Conservation (phyloP, 495 filamentous ascomycete species). For the Penicillium canariense region DNA sequence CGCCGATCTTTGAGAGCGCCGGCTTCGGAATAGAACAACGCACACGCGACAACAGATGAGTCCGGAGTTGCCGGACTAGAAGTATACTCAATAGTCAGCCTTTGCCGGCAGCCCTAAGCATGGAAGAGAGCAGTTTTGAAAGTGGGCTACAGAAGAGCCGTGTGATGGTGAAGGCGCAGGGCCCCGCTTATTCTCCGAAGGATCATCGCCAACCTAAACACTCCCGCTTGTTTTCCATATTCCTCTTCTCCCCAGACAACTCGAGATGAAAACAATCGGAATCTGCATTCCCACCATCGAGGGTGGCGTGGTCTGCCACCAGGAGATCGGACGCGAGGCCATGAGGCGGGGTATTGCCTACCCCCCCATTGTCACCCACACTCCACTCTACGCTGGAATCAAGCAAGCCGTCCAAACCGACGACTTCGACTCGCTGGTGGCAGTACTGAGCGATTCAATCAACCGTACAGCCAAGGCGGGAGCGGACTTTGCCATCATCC, state of each 20-base stretch:
- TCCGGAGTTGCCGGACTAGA: background rate
- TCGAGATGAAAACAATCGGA: constrained; percentile 7
- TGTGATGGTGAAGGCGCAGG: background rate
- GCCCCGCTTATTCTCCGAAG: background rate
- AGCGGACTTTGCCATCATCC: constrained; percentile 10
- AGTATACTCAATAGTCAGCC: background rate
- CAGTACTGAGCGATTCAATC: constrained; percentile 1
- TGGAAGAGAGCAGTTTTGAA: background rate
- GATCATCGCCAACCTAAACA: too few relatives aligned
- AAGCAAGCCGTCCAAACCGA: background rate
- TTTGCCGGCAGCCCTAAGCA: too few relatives aligned
- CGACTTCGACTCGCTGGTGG: background rate
- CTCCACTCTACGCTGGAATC: constrained; percentile 2
- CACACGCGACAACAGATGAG: background rate
- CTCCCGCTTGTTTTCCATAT: background rate
- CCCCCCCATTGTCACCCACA: constrained; percentile 9
- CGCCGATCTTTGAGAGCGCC: background rate
- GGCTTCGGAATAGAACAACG: background rate
- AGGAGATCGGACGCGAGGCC: constrained; percentile 12
- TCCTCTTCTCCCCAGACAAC: background rate
- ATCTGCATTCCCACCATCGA: constrained; percentile 14
- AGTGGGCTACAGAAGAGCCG: background rate
- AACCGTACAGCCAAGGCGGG: constrained; percentile 10
- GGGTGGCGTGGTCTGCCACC: constrained; percentile 5
- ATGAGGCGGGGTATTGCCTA: constrained; percentile 10